Base-by-base conservation (phyloP, 2,329 filamentous ascomycete species). In the Golovinomyces cichoracearum region DNA sequence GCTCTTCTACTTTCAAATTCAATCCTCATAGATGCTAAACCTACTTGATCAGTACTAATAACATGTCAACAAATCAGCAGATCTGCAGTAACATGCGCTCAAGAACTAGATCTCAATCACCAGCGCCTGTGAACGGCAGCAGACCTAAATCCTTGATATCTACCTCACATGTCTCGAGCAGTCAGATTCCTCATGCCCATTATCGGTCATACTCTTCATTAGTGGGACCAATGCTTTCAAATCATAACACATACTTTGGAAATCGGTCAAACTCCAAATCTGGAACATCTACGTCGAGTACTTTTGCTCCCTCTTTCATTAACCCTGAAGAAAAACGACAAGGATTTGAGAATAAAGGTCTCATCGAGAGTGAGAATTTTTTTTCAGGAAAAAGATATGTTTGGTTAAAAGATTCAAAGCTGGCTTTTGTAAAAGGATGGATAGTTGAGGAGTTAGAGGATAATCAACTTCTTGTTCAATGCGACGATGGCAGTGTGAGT, bases 371-470 rank as follows among this genome's bases (percentile, higher is more conserved):
- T 53, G 88, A 94, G 61, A 95, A 94, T 62, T 90, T 98, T 69
- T 95, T 98, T 63, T 98, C 90, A 0, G 92, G 90, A 50, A 95
- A 92, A 67, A 76, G 90, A 67, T 98, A 95, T 68, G 86, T 98
- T 54, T 98, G 90, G 92, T 69, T 98, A 60, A 83, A 80, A 63
- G 86, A 98, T 64, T 71, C 83, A 1, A 74, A 86, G 58, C 72
- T 73, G 49, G 90, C 90, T 1, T 98, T 98, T 62, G 76, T 95
- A 48, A 83, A 85, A 56, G 92, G 88, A 3, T 88, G 85, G 75
- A 77, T 98, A 12, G 73, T 94, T 21, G 80, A 93, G 59, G 86
- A 95, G 54, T 65, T 80, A 47, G 73, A 68, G 2, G 73, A 67
- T 45, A 76, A 78, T 48, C 72, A 71, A 48, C 69, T 98, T 48